A percentile compares a stretch with the other conserved stretches of the same genome.
phyloP scores from a whole-genome alignment of 2,329 filamentous ascomycete species.

The Blastomyces silverae region DNA sequence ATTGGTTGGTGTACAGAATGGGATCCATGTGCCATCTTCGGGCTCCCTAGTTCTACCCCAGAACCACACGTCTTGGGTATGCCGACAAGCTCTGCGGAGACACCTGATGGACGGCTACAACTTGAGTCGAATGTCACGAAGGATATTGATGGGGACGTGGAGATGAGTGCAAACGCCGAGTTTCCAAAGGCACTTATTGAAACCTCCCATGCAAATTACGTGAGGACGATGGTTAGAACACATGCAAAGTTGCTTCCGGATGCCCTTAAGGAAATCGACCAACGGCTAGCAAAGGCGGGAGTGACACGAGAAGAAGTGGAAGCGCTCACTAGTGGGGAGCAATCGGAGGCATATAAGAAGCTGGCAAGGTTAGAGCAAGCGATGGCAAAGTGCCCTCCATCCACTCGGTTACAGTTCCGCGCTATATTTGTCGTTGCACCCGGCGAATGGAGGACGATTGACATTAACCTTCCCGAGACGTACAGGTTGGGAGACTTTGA shows the following conservation, averaged over 20 bases:
- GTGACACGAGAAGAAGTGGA: constrained; percentile 17
- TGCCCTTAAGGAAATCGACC: constrained; percentile 18
- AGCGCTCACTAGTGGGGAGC: constrained; percentile 13
- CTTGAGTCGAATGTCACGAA: too few relatives aligned
- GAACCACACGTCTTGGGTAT: background rate
- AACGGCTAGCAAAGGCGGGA: constrained; percentile 14
- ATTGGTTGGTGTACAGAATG: constrained; percentile 18
- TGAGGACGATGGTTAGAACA: constrained; percentile 17
- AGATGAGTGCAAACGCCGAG: background rate
- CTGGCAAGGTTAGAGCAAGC: constrained; percentile 15
- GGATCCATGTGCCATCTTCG: constrained; percentile 12
- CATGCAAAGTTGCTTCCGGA: constrained; percentile 16
- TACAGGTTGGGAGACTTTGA: constrained; percentile 16
- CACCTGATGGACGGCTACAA: background rate
- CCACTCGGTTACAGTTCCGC: constrained; percentile 15
- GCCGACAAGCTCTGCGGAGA: background rate
- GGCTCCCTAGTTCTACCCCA: background rate
- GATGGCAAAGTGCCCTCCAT: background rate
- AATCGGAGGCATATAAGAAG: constrained; percentile 18
- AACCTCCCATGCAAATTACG: constrained; percentile 9
- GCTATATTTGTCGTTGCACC: constrained; percentile 15
- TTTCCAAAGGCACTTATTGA: background rate
- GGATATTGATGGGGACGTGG: background rate
- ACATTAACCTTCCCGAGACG: constrained; percentile 15
- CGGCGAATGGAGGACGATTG: constrained; percentile 8